Evolutionary conservation across 148 eudicot species (phyloP), one percentile per base, ranked within the genome.

Genomic region (Fallopia convolvulus): DNA sequence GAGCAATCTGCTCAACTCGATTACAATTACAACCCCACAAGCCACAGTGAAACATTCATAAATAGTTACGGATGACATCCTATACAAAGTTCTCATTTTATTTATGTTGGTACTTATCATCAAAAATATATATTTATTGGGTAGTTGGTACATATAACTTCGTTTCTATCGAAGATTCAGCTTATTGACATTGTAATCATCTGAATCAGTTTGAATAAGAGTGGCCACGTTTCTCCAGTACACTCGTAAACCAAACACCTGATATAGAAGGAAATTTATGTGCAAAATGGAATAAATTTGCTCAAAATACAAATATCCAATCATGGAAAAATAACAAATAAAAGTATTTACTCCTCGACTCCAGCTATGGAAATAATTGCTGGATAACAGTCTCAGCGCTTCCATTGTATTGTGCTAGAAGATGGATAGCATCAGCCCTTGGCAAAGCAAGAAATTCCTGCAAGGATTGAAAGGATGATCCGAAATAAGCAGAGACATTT

Each of bases 371-470:
- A 82, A 95, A 95, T 74, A 91, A 84, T 75, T 95, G 91, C 82
- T 90, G 97, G 75, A 92, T 95, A 42, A 88, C 96, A 39, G 91
- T 83, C 86, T 95, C 97, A 2, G 99, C 99, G 81, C 91, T 89
- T 58, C 99, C 94, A 63, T 88, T 85, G 80, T 91, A 89, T 74
- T 91, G 93, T 26, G 90, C 90, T 79, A 95, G 87, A 70, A 92
- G 89, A 76, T 89, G 94, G 47, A 95, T 95, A 56, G 97, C 99
- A 77, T 95, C 99, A 2, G 96, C 94, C 81, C 99, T 86, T 0
- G 94, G 92, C 68, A 95, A 82, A 46, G 97, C 99, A 72, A 92
- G 92, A 74, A 95, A 95, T 82, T 95, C 99, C 99, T 92, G 93
- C 82, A 83, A 68, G 46, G 70, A 30, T 65, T 65, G 32, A 6